phyloP scores from a whole-genome alignment of 2,329 filamentous ascomycete species.

The Sclerotinia borealis region DNA sequence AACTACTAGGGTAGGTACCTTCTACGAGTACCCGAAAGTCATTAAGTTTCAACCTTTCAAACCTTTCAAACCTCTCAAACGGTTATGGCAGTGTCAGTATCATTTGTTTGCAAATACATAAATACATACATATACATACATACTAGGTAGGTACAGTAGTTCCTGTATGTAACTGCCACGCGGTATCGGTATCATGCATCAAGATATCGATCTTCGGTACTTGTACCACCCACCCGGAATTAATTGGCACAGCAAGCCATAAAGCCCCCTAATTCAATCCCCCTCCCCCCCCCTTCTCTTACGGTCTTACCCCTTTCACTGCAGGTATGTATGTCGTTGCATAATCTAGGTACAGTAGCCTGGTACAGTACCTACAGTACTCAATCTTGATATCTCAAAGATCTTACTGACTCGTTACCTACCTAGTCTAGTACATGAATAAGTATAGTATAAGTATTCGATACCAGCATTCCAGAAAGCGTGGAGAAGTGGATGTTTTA shows the following conservation, averaged over 20 bases:
- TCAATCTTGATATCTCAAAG: not conserved
- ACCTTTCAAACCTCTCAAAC: not conserved
- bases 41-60: not conserved
- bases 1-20: too few relatives aligned
- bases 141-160: too few relatives aligned
- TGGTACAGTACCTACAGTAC: too few relatives aligned
- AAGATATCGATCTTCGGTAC: too few relatives aligned
- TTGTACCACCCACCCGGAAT: too few relatives aligned
- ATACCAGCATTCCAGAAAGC: not conserved
- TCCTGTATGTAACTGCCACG: not conserved
- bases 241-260: not conserved
- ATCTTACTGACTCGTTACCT: not conserved
- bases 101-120: not conserved
- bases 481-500: not conserved
- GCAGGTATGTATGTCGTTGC: not conserved
- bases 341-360: too few relatives aligned
- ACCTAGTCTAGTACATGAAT: not conserved
- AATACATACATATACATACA: too few relatives aligned
- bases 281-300: too few relatives aligned
- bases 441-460: not conserved
- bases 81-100: not conserved
- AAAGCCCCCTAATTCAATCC: too few relatives aligned
- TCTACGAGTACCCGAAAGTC: not conserved
- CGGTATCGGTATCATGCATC: not conserved
- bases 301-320: not conserved